phyloP scores from a whole-genome alignment of 2,329 filamentous ascomycete genomes.

The Trichoderma brevicompactum region DNA sequence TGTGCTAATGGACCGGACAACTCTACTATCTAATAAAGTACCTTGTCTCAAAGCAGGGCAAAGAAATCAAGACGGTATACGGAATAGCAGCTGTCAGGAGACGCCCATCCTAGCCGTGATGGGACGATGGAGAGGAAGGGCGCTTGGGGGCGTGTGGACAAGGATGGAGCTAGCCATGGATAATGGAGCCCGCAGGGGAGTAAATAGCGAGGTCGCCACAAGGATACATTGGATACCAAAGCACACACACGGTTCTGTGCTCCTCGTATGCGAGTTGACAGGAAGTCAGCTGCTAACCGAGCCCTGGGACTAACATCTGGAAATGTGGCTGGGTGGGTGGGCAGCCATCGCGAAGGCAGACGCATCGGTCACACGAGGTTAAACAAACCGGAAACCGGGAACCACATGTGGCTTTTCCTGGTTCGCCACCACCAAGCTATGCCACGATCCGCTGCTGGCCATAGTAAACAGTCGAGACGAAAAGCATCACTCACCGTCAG shows the following conservation, averaged over 20 bases:
- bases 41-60: constrained; percentile 10
- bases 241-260: background rate
- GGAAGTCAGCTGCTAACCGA: constrained; percentile 19
- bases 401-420: constrained; percentile 17
- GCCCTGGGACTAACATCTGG: constrained; percentile 23
- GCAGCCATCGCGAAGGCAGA: constrained; percentile 11
- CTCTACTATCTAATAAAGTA: background rate
- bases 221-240: background rate
- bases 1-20: background rate
- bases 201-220: constrained; percentile 13
- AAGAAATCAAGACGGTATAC: background rate
- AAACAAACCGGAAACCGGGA: constrained; percentile 25
- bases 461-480: constrained; percentile 1
- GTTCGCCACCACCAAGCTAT: constrained; percentile 23
- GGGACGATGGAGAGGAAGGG: constrained; percentile 10
- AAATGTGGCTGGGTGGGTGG: constrained; percentile 23
- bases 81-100: constrained; percentile 11
- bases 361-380: constrained; percentile 25
- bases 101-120: constrained; percentile 20
- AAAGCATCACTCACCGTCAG: constrained; percentile 21
- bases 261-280: constrained; percentile 2
- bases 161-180: constrained; percentile 27
- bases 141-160: constrained; percentile 24
- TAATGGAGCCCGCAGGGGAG: constrained; percentile 23
- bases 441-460: constrained; percentile 21